phyloP scores from a whole-genome alignment of 345 rosid genomes.

The Anacardium occidentale region DNA sequence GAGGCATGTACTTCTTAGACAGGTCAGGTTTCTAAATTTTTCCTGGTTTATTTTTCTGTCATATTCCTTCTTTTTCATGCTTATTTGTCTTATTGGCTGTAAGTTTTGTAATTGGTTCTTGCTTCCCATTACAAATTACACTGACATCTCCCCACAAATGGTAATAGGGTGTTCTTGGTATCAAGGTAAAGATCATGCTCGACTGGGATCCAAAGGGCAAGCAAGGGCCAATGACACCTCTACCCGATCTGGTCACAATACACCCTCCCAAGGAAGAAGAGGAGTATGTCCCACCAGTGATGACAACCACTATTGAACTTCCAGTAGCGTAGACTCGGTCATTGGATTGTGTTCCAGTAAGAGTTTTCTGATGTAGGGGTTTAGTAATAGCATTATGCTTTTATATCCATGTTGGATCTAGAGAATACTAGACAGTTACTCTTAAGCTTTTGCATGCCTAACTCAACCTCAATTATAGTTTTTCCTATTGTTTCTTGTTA shows the following conservation, averaged over 20 bases:
- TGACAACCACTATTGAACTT: conserved; percentile 35
- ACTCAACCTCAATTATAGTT: not conserved
- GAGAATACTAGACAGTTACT: not conserved
- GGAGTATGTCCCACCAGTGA: conserved; percentile 20
- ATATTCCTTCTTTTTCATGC: not conserved
- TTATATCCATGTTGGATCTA: not conserved
- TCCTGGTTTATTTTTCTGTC: not conserved
- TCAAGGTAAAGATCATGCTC: too few species aligned
- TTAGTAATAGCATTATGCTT: too few species aligned
- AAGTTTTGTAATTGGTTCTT: not conserved
- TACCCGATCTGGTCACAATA: conserved; percentile 75
- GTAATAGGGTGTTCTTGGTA: conserved; percentile 45
- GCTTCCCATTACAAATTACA: not conserved
- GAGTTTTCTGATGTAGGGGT: not conserved
- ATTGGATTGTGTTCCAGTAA: not conserved
- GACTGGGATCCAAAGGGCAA: too few species aligned
- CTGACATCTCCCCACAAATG: not conserved
- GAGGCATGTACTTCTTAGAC: conserved; percentile 67
- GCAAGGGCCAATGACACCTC: conserved; percentile 56
- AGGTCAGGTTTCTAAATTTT: conserved; percentile 27
- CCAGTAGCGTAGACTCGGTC: conserved; percentile 30
- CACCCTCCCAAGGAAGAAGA: conserved; percentile 79
- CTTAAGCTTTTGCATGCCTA: not conserved
- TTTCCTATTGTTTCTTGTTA: not conserved
- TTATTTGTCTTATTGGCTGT: too few species aligned